Base-by-base conservation (phyloP, 2,329 filamentous ascomycete genomes). In the Simplicillium sp. region DNA sequence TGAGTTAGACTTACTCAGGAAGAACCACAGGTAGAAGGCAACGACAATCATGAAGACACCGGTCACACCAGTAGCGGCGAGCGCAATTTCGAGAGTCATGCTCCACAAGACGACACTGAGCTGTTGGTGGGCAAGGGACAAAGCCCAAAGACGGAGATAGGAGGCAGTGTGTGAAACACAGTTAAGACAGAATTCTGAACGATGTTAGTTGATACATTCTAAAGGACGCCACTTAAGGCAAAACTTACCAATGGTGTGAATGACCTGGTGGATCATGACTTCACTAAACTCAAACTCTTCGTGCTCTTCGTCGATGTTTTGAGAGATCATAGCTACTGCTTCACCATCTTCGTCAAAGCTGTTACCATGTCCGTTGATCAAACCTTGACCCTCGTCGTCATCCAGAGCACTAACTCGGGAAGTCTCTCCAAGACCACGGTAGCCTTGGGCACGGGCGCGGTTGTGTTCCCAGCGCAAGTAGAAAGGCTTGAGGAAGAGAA, bases 121-220 rank as follows among this genome's bases (percentile, higher is more conserved):
- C 74, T 97, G 92, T 63, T 98, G 92, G 71, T 98, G 92, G 28
- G 92, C 92, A 45, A 98, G 82, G 2, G 92, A 98, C 53, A 98
- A 66, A 28, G 92, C 92, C 92, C 92, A 98, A 35, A 98, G 84
- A 71, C 92, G 92, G 37, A 98, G 84, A 66, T 98, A 98, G 1
- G 92, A 98, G 4, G 92, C 92, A 4, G 94, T 98, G 67, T 98
- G 92, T 25, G 92, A 98, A 48, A 98, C 90, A 62, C 90, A 97
- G 73, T 98, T 98, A 54, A 98, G 75, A 60, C 92, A 98, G 71
- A 98, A 98, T 74, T 98, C 87, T 88, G 50, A 4, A 41, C 7
- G 18, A 12, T 28, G 46, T 68, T 58, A 68, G 59, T 38, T 36
- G 29, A 2, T 13, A 9, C 15, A 42, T 17, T 4, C n/a, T 1